These are phyloP conservation scores for Bertia moriformis DNA, from an alignment of 2,329 filamentous ascomycete species.

Conservation along the genomic window DNA sequence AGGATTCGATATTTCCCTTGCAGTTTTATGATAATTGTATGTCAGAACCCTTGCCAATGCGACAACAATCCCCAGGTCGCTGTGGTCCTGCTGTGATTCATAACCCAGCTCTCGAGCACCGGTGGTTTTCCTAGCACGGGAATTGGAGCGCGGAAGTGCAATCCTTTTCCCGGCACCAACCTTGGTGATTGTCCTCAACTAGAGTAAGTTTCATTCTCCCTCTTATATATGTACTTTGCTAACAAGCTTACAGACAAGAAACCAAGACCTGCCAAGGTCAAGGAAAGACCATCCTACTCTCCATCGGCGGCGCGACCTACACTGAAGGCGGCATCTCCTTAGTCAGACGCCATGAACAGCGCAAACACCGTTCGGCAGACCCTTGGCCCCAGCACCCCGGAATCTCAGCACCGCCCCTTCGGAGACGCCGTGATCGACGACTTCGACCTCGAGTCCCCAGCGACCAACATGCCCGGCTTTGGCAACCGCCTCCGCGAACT, in stretches of 20 bases:
- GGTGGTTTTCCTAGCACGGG: constrained; percentile 37
- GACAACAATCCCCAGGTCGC: not conserved
- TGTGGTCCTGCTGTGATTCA: constrained; percentile 48
- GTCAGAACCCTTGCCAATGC: not conserved
- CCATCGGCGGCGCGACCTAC: constrained; percentile 58
- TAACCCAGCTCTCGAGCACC: constrained; percentile 37
- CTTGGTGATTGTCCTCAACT: constrained; percentile 49
- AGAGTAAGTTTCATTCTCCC: constrained; percentile 29
- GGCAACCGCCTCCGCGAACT: constrained; percentile 37
- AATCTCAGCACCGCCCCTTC: constrained; percentile 41
- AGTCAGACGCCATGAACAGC: constrained; percentile 31
- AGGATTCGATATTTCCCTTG: constrained; percentile 44
- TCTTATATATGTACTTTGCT: not conserved
- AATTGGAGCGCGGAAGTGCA: constrained; percentile 50
- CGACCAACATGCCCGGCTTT: constrained; percentile 45
- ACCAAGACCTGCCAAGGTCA: constrained; percentile 46
- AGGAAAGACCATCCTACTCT: constrained; percentile 59
- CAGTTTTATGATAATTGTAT: constrained; percentile 11
- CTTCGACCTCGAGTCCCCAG: constrained; percentile 56
- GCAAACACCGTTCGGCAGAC: constrained; percentile 56
- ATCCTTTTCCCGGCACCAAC: constrained; percentile 37
- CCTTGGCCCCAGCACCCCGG: constrained; percentile 42
- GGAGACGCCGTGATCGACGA: constrained; percentile 53
- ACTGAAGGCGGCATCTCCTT: constrained; percentile 50
- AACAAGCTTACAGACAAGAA: constrained; percentile 20